Conservation (phyloP, 2,329 filamentous ascomycete genomes). For the Fusarium xyrophilum region DNA sequence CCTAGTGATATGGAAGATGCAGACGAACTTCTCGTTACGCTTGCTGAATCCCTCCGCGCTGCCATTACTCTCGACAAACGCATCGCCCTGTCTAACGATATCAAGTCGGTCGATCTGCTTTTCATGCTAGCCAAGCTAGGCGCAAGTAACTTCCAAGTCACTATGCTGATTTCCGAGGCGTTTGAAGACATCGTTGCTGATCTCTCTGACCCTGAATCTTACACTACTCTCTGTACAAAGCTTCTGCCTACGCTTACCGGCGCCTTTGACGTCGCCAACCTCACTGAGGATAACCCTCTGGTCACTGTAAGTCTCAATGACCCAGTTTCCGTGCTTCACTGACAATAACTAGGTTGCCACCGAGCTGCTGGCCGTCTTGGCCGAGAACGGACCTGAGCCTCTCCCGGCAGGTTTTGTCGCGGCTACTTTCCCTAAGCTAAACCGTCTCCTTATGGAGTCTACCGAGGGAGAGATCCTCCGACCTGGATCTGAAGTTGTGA, state of each 20-base stretch:
- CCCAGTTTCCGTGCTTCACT: conserved; percentile 18
- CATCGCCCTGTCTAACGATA: conserved; percentile 74
- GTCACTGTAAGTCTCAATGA: conserved; percentile 65
- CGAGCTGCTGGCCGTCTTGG: conserved; percentile 80
- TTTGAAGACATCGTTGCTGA: conserved; percentile 85
- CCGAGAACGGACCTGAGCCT: conserved; percentile 83
- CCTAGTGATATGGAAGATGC: conserved; percentile 83
- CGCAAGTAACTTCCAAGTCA: conserved; percentile 89
- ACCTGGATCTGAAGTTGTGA: conserved; percentile 83
- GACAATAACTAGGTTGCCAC: conserved; percentile 68
- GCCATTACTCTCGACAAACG: conserved; percentile 80
- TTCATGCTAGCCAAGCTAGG: conserved; percentile 90
- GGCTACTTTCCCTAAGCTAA: conserved; percentile 86
- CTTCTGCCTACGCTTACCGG: conserved; percentile 87
- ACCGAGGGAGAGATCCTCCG: conserved; percentile 88
- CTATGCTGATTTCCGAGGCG: conserved; percentile 83
- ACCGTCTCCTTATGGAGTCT: conserved; percentile 79
- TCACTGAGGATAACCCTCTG: conserved; percentile 84
- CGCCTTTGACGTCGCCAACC: conserved; percentile 84
- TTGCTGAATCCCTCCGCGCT: conserved; percentile 85
- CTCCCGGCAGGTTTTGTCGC: conserved; percentile 86
- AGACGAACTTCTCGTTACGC: conserved; percentile 88
- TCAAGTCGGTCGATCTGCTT: conserved; percentile 79
- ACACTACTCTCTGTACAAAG: conserved; percentile 80
- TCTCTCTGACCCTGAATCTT: conserved; percentile 72